phyloP scores from a whole-genome alignment of 1,139 yeast genomes.

The Yamadazyma kanchanaburiensis region DNA sequence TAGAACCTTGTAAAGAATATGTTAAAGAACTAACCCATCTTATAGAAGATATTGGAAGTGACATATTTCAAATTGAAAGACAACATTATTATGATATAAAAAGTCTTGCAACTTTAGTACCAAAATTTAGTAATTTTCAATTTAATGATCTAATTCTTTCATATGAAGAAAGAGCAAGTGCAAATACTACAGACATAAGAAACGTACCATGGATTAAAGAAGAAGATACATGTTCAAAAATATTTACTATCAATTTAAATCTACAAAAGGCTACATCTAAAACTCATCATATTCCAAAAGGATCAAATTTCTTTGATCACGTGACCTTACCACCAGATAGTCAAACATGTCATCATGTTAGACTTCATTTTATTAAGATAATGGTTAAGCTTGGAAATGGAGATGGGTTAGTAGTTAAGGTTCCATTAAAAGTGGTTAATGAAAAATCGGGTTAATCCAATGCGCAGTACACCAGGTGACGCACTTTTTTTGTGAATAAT shows the following conservation, averaged over 20 bases:
- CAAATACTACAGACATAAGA: constrained; percentile 10
- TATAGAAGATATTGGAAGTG: constrained; percentile 33
- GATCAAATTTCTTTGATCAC: constrained; percentile 23
- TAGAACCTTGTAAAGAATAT: constrained; percentile 27
- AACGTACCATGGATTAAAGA: constrained; percentile 17
- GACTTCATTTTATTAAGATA: constrained; percentile 45
- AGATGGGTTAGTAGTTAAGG: constrained; percentile 31
- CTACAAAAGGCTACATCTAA: constrained; percentile 25
- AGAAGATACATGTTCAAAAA: constrained; percentile 9
- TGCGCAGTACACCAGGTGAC: too few species aligned
- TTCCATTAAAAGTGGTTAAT: constrained; percentile 28
- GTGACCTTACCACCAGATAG: constrained; percentile 53
- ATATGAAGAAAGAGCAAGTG: neutral
- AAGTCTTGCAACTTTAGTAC: constrained; percentile 29
- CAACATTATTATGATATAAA: constrained; percentile 36
- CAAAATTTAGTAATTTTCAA: constrained; percentile 11
- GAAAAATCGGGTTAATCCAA: too few species aligned
- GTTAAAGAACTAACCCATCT: constrained; percentile 26
- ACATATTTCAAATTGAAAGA: constrained; percentile 33
- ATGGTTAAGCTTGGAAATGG: constrained; percentile 29
- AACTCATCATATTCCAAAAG: constrained; percentile 14
- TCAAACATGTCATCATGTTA: constrained; percentile 53
- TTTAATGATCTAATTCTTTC: constrained; percentile 1
- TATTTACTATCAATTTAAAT: constrained; percentile 25
- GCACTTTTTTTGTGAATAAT: too few species aligned